Percentiles rank a stretch among this genome's conserved stretches.
phyloP scores from a whole-genome alignment of 768 basidiomycete species.

The Cystoderma amianthinum region DNA sequence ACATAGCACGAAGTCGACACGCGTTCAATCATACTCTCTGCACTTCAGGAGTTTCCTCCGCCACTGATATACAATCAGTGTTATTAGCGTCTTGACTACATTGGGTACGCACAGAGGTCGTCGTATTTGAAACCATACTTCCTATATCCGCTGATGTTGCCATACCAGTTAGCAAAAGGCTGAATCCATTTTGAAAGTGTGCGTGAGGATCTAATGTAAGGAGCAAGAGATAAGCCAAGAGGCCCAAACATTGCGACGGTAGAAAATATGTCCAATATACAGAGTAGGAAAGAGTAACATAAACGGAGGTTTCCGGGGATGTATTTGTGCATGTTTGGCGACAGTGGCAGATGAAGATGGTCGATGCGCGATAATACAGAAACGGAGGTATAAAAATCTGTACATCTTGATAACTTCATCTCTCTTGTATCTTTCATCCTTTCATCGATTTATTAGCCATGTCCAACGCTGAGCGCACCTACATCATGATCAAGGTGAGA shows the following conservation, averaged over 20 bases:
- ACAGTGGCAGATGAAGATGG: slow-evolving; percentile 23
- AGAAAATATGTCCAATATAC: not conserved
- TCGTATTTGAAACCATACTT: slow-evolving; percentile 89
- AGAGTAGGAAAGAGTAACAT: slow-evolving; percentile 5
- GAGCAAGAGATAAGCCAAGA: slow-evolving; percentile 71
- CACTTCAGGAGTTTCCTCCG: slow-evolving; percentile 73
- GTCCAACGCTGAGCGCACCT: slow-evolving; percentile 83
- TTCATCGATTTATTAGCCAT: slow-evolving; percentile 31
- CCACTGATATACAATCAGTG: too few relatives aligned
- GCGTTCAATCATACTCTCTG: slow-evolving; percentile 52
- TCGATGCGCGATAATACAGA: slow-evolving; percentile 22
- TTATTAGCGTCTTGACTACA: too few relatives aligned
- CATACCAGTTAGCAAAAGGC: slow-evolving; percentile 82
- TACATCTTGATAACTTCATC: slow-evolving; percentile 13
- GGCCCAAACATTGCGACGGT: slow-evolving; percentile 47
- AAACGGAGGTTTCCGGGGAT: slow-evolving; percentile 31
- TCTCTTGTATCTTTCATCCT: slow-evolving; percentile 20
- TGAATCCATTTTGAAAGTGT: slow-evolving; percentile 62
- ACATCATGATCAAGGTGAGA: slow-evolving; percentile 97
- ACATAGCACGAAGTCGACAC: not conserved
- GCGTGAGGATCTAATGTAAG: slow-evolving; percentile 63
- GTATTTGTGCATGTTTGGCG: slow-evolving; percentile 38
- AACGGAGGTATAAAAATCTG: slow-evolving; percentile 12
- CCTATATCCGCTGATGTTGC: slow-evolving; percentile 75
- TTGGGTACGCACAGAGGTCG: slow-evolving; percentile 70